phyloP scores from a whole-genome alignment of 2,329 filamentous ascomycete genomes.

The Aureobasidium sp. region DNA sequence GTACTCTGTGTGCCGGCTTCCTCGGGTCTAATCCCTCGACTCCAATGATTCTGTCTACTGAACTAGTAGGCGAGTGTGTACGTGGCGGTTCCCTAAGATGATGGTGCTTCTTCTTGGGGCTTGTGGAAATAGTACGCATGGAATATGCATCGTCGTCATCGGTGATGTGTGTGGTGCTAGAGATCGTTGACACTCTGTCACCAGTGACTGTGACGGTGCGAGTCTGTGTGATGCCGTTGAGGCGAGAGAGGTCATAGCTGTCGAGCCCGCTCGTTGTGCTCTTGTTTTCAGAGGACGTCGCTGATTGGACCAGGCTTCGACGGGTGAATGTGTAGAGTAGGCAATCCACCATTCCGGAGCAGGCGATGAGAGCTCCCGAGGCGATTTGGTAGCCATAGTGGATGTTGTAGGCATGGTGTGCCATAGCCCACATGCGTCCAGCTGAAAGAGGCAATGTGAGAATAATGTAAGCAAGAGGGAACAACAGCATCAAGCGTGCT shows the following conservation, averaged over 20 bases:
- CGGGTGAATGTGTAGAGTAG: slow-evolving; percentile 53
- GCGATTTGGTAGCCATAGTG: slow-evolving; percentile 42
- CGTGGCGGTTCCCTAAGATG: not conserved
- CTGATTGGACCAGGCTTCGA: slow-evolving; percentile 43
- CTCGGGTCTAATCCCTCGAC: not conserved
- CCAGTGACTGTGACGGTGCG: slow-evolving; percentile 23
- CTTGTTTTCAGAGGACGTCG: not conserved
- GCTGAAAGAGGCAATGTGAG: slow-evolving; percentile 61
- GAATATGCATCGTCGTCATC: slow-evolving; percentile 3
- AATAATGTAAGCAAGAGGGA: slow-evolving; percentile 62
- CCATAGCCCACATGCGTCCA: slow-evolving; percentile 58
- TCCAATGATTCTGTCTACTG: slow-evolving; percentile 4
- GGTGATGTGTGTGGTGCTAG: not conserved
- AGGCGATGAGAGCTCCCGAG: slow-evolving; percentile 50
- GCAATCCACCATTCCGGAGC: slow-evolving; percentile 53
- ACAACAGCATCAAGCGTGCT: slow-evolving; percentile 56
- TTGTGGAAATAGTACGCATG: not conserved
- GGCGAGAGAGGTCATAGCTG: slow-evolving; percentile 8
- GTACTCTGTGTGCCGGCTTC: not conserved
- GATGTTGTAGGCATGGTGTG: slow-evolving; percentile 33
- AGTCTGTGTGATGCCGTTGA: slow-evolving; percentile 25
- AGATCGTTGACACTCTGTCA: not conserved
- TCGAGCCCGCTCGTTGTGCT: slow-evolving; percentile 1
- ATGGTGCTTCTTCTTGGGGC: not conserved
- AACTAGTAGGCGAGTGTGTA: not conserved